phyloP scores from a whole-genome alignment of 495 filamentous ascomycete genomes.

The Penicillium steckii region DNA sequence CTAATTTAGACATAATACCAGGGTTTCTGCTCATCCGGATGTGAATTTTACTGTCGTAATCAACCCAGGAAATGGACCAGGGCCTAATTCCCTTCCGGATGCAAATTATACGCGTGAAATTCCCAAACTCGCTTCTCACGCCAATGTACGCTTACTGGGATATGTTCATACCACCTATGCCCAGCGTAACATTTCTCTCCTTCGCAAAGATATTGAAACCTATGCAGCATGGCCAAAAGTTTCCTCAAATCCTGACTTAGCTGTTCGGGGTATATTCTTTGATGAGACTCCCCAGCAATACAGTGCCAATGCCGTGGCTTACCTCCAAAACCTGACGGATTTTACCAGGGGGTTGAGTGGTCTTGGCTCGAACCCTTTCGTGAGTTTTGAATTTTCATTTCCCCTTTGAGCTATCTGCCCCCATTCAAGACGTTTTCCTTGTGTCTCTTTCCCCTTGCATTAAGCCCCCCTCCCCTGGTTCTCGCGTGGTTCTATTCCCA shows the following conservation, averaged over 20 bases:
- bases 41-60: conserved; percentile 54
- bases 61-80: conserved; percentile 57
- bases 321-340: conserved; percentile 37
- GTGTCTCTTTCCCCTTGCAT: conserved; percentile 7
- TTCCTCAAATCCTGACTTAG: conserved; percentile 32
- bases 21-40: conserved; percentile 41
- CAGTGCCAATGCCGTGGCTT: conserved; percentile 29
- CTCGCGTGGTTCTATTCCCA: neutral
- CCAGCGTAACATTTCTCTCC: conserved; percentile 35
- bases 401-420: too few species aligned
- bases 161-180: conserved; percentile 55
- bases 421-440: conserved; percentile 4
- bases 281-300: conserved; percentile 48
- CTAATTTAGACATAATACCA: conserved; percentile 17
- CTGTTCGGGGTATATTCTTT: conserved; percentile 48
- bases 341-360: conserved; percentile 33
- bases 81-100: conserved; percentile 42
- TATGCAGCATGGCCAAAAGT: conserved; percentile 47
- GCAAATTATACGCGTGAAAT: conserved; percentile 52
- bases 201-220: conserved; percentile 44
- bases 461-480: neutral
- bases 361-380: conserved; percentile 39
- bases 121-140: conserved; percentile 37
- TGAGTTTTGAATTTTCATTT: conserved; percentile 24
- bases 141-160: conserved; percentile 53